Evolutionary conservation across 371 early-diverging fungal genomes (phyloP), one percentile per base, ranked within the genome.

Genomic region (Mucor indicus): DNA sequence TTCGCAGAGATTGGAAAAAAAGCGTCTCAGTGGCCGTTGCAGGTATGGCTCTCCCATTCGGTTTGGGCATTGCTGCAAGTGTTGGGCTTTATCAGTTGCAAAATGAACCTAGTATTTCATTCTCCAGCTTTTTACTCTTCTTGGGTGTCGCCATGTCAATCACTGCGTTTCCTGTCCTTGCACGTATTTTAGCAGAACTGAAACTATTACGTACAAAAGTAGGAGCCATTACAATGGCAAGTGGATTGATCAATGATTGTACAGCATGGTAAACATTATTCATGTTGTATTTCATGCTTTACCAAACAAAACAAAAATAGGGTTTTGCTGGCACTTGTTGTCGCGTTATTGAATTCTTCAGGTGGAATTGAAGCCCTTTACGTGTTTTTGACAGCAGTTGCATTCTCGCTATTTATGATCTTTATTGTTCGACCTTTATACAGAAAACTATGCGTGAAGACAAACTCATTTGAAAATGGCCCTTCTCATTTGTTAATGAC

Each of bases 131-230:
- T 53, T 50, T 87, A 33, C 80, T 89, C 25, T 95, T 95, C 63
- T 66, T 83, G 21, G 91, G 91, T 44, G 93, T 94, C 3, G 89
- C 92, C 39, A 89, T 95, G 86, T 79, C 92, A 17, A 94, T 95
- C 59, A 96, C 96, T 0, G 79, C 96, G 0, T 93, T 94, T 54
- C 96, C 93, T 0, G 92, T 95, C 7, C 79, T 96, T 20, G 97
- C 93, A 0, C 87, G 97, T 50, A 94, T 96, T 39, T 70, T 96
- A 44, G 87, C 91, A 0, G 95, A 95, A 60, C 76, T 86, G 21
- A 88, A 90, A 46, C 60, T 95, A 33, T 60, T 95, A 31, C 69
- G 80, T 13, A 93, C 95, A n/a, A 63, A 65, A 20, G 90, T 93
- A 2, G 97, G 95, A 3, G 77, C 81, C 15, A 67, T 87, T 30